These are phyloP conservation scores for Zangia roseola DNA, from an alignment of 768 basidiomycete species.

Conservation along the genomic window DNA sequence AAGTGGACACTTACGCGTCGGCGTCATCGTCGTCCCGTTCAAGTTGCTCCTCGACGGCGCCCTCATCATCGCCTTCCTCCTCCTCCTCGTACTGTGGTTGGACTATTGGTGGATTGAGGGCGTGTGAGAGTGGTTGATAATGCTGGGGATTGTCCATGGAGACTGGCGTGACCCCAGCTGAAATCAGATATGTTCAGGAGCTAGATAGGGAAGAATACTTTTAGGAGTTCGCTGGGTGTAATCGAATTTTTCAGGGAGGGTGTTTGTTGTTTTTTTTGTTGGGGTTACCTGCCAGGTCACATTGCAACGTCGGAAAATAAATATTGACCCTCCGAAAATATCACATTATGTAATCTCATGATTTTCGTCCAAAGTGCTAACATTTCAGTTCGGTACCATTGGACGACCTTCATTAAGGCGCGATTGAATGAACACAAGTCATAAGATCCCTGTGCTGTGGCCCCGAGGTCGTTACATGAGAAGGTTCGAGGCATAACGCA, in stretches of 20 bases:
- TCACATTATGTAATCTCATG: conserved; percentile 21
- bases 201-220: conserved; percentile 17
- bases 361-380: no score
- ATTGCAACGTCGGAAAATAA: conserved; percentile 25
- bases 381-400: no score
- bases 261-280: conserved; percentile 26
- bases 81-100: conserved; percentile 48
- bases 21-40: conserved; percentile 46
- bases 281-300: conserved; percentile 28
- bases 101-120: conserved; percentile 55
- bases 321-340: conserved; percentile 18
- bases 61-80: conserved; percentile 74
- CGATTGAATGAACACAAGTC: no score
- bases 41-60: conserved; percentile 68
- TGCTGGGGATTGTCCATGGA: conserved; percentile 70
- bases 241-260: conserved; percentile 31
- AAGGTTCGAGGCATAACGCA: no score
- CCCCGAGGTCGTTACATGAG: no score
- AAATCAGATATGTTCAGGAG: conserved; percentile 26
- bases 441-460: no score
- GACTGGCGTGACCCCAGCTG: conserved; percentile 1
- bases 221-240: conserved; percentile 32
- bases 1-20: conserved; percentile 28
- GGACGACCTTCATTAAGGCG: no score
- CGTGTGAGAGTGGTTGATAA: conserved; percentile 80